Conservation (phyloP, 768 basidiomycete species). For the Lactarius evosmus region DNA sequence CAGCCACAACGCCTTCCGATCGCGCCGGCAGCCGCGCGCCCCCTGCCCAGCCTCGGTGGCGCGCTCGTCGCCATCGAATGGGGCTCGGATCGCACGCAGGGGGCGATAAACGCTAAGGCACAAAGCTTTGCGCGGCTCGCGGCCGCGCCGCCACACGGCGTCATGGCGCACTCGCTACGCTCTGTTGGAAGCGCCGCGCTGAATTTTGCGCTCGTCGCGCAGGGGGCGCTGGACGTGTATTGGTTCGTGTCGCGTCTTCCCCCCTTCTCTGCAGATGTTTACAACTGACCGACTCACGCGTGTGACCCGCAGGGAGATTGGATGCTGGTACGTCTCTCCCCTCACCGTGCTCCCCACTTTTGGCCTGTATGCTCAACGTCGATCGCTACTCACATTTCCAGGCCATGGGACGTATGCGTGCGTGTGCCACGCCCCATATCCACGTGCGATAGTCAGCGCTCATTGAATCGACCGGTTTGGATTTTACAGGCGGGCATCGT, state of each 20-base stretch:
- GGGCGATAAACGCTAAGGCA: slow-evolving; percentile 55
- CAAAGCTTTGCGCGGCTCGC: slow-evolving; percentile 71
- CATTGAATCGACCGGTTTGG: not conserved
- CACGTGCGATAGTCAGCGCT: not conserved
- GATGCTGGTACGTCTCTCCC: slow-evolving; percentile 50
- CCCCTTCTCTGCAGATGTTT: not conserved
- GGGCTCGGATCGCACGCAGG: slow-evolving; percentile 71
- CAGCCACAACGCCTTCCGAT: slow-evolving; percentile 61
- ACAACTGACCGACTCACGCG: not conserved
- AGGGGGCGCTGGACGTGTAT: slow-evolving; percentile 84
- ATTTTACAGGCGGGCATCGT: slow-evolving; percentile 69
- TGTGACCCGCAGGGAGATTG: slow-evolving; percentile 62
- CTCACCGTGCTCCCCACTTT: not conserved
- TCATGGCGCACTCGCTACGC: slow-evolving; percentile 85
- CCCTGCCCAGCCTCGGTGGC: slow-evolving; percentile 62
- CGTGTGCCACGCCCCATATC: slow-evolving; percentile 29
- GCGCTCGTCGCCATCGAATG: slow-evolving; percentile 84
- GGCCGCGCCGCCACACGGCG: slow-evolving; percentile 58
- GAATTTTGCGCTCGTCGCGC: slow-evolving; percentile 81
- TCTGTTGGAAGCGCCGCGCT: slow-evolving; percentile 82
- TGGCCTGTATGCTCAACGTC: not conserved
- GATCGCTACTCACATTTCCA: slow-evolving; percentile 23
- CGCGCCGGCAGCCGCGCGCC: slow-evolving; percentile 42
- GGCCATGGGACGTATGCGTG: slow-evolving; percentile 85
- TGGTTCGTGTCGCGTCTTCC: slow-evolving; percentile 50